Evolutionary conservation across 768 basidiomycete species (phyloP), one percentile per base, ranked within the genome.

Genomic region (Floccularia luteovirens): DNA sequence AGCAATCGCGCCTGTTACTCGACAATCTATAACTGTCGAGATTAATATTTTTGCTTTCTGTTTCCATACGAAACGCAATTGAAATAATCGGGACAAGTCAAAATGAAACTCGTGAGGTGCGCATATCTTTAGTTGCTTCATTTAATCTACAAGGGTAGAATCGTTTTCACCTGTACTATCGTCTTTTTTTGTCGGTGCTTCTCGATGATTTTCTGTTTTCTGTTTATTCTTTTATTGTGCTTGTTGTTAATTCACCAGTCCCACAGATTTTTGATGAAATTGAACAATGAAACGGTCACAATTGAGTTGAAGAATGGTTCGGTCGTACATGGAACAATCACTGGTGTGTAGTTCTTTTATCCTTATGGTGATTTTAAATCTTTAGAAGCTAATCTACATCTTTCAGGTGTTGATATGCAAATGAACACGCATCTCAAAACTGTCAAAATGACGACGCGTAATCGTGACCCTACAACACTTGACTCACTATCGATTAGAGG

Each of bases 381-480:
- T 12, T 42, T 31, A 21, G 28, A 36, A 41, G 32, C 27, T 11
- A 31, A 37, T 27, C 41, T 24, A 39, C 32, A 14, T 32, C 21
- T 30, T 28, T 12, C 60, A 97, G 94, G 92, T 43, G 96, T 99
- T 37, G 94, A 99, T 64, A 92, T 94, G 75, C 91, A 94, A 56
- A 99, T 99, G 94, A 98, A 97, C 69, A 98, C 94, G 2, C 87
- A 97, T 52, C 73, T 99, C 38, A 99, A 99, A 71, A 90, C 91
- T 35, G 89, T 99, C 48, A 97, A 96, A 66, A 83, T 98, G 72
- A 90, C 90, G n/a, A 74, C 80, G 22, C 80, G 90, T 39, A 92
- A 90, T 59, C 85, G 89, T 44, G 89, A 92, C 41, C 89, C 92
- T 3, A 66, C 80, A 20, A 69, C 87, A 16, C 79, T 97, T 39